Evolutionary conservation across 495 filamentous ascomycete genomes (phyloP).

Genomic region (Beverwykella pulmonaria): DNA sequence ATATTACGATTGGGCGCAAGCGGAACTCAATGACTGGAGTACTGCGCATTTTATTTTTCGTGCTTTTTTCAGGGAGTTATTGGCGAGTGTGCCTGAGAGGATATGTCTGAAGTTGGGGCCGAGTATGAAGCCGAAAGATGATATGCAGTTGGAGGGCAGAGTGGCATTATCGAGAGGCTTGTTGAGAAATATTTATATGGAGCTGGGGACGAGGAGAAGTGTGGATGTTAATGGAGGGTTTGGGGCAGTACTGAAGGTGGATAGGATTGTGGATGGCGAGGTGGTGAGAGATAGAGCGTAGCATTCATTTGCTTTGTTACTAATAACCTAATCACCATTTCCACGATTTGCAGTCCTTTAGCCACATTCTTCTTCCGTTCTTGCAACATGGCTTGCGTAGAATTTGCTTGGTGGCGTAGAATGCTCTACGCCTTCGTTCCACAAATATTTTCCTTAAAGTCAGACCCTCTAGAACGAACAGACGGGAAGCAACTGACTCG

Average conservation of each 20-base stretch:
- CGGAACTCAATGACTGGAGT: slow-evolving; percentile 16
- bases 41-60: slow-evolving; percentile 25
- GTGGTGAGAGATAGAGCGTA: neutral
- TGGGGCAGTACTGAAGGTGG: neutral
- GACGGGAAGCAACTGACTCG: too few species aligned
- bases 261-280: slow-evolving; percentile 9
- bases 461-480: too few species aligned
- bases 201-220: slow-evolving; percentile 15
- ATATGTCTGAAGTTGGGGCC: slow-evolving; percentile 17
- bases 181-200: slow-evolving; percentile 20
- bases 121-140: neutral
- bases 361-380: neutral
- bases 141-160: slow-evolving; percentile 24
- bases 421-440: neutral
- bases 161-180: neutral
- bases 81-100: slow-evolving; percentile 14
- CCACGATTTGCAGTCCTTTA: neutral
- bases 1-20: slow-evolving; percentile 31
- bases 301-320: neutral
- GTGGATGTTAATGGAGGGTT: slow-evolving; percentile 1
- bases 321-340: neutral
- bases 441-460: too few species aligned
- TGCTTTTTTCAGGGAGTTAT: slow-evolving; percentile 27
- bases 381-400: neutral
- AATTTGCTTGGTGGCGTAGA: neutral